phyloP scores from a whole-genome alignment of 768 basidiomycete genomes.

The Lentinus brumalis region DNA sequence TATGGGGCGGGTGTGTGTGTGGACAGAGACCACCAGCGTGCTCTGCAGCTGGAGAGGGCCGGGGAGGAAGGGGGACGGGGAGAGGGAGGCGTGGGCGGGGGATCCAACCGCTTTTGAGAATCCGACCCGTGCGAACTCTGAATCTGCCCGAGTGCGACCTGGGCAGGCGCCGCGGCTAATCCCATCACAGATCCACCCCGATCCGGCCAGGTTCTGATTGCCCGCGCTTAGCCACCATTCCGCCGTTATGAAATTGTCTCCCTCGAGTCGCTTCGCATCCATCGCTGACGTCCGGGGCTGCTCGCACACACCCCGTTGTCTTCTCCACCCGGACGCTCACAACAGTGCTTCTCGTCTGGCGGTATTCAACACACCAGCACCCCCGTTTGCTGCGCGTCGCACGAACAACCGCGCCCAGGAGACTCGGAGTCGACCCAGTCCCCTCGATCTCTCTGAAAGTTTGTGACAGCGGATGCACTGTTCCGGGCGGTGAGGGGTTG shows the following conservation, averaged over 20 bases:
- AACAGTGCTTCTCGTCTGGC: not conserved
- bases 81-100: constrained; percentile 5
- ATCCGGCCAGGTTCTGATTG: constrained; percentile 8
- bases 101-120: constrained; percentile 21
- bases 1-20: constrained; percentile 9
- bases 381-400: not conserved
- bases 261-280: not conserved
- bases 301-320: not conserved
- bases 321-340: not conserved
- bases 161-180: constrained; percentile 14
- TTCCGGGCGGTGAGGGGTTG: not conserved
- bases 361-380: not conserved
- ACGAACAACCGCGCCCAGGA: no score
- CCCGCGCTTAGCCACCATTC: not conserved
- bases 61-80: constrained; percentile 5
- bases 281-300: constrained; percentile 14
- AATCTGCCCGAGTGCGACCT: not conserved
- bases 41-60: constrained; percentile 26
- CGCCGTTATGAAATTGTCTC: not conserved
- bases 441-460: not conserved
- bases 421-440: no score
- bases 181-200: constrained; percentile 13
- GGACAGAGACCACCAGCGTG: constrained; percentile 23
- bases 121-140: constrained; percentile 1
- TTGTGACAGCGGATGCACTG: not conserved